Evolutionary conservation across 768 basidiomycete species (phyloP).

Genomic region (Ephemerocybe angulata): DNA sequence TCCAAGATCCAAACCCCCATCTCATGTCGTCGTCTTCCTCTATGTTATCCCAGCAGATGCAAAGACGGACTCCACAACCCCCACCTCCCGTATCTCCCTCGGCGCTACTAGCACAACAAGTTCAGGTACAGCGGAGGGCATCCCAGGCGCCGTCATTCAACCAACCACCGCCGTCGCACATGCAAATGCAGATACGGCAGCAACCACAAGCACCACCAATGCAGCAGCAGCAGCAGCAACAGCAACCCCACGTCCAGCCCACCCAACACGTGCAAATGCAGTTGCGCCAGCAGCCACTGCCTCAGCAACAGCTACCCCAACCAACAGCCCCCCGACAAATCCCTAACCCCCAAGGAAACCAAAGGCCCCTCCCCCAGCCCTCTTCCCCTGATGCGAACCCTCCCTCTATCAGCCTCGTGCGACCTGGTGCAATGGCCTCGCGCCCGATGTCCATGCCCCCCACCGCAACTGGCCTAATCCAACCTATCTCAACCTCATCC

Average conservation of each 20-base stretch:
- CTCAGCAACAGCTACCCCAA: no score
- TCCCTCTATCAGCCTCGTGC: background rate
- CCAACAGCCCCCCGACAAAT: no score
- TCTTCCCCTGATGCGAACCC: background rate
- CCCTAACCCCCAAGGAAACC: no score
- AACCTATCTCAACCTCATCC: background rate
- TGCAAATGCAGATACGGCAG: slow-evolving; percentile 18
- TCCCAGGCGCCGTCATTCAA: background rate
- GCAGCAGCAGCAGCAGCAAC: slow-evolving; percentile 12
- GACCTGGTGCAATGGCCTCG: background rate
- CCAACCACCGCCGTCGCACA: slow-evolving; percentile 6
- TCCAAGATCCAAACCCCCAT: background rate
- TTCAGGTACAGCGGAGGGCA: background rate
- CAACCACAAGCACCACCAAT: slow-evolving; percentile 16
- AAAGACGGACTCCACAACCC: background rate
- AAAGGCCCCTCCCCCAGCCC: background rate
- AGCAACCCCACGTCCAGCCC: slow-evolving; percentile 8
- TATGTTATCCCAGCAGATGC: background rate
- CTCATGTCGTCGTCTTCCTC: background rate
- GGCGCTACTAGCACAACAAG: slow-evolving; percentile 3
- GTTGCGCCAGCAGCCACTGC: no score
- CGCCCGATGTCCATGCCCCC: slow-evolving; percentile 10
- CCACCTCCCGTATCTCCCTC: slow-evolving; percentile 8
- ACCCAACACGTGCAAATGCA: slow-evolving; percentile 2
- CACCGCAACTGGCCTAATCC: background rate